Conservation (phyloP, 345 rosid genomes). For the Eucalyptus leucophloia region DNA sequence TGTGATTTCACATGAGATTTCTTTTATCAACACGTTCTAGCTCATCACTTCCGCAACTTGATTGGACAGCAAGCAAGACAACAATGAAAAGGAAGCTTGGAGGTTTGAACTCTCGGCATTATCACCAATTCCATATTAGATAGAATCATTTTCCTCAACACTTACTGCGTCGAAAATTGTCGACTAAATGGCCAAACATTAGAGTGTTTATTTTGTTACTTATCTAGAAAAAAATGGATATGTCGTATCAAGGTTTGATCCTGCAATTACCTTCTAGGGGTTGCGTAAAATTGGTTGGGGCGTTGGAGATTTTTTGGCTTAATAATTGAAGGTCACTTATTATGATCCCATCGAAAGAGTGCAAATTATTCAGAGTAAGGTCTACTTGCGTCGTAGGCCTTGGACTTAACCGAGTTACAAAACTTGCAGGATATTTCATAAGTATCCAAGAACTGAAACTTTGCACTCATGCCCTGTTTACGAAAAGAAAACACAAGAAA, state of each 20-base stretch:
- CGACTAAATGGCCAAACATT: not conserved
- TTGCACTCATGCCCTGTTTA: not conserved
- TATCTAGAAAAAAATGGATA: not conserved
- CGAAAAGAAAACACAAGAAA: not conserved
- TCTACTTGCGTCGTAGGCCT: not conserved
- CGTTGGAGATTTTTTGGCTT: not conserved
- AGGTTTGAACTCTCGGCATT: not conserved
- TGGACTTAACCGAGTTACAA: not conserved
- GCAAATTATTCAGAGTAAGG: not conserved
- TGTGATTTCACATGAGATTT: not conserved
- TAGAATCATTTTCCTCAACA: not conserved
- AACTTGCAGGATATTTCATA: not conserved
- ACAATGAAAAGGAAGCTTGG: not conserved
- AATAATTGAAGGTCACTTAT: not conserved
- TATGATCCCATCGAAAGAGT: not conserved
- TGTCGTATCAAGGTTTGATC: not conserved
- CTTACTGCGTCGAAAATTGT: not conserved
- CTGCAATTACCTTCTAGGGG: not conserved
- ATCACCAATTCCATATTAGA: rapidly evolving
- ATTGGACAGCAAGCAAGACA: not conserved
- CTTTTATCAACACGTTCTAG: not conserved
- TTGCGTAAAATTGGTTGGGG: not conserved
- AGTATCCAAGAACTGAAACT: not conserved
- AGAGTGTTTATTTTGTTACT: not conserved
- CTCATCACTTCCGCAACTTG: not conserved